These are phyloP conservation scores for Russula compacta DNA, from an alignment of 768 basidiomycete genomes.

Conservation along the genomic window DNA sequence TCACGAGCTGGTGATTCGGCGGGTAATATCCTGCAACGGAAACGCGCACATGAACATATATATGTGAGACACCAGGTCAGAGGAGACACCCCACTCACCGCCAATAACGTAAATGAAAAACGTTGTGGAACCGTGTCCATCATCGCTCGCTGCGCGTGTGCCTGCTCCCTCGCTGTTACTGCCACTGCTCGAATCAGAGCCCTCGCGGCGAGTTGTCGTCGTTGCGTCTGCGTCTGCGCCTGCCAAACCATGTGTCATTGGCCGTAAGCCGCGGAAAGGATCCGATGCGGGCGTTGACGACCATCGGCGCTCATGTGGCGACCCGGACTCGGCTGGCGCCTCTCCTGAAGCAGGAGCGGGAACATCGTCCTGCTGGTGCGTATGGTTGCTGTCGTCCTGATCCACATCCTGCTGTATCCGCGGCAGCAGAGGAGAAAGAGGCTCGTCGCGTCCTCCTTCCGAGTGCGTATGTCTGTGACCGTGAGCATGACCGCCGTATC, in stretches of 20 bases:
- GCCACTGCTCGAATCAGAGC: neutral
- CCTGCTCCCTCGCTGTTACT: neutral
- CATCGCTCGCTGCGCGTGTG: conserved; percentile 7
- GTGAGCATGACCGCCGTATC: conserved; percentile 24
- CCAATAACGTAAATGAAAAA: conserved; percentile 90
- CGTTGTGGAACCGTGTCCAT: conserved; percentile 43
- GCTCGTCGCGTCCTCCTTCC: conserved; percentile 3
- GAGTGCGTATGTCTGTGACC: conserved; percentile 4
- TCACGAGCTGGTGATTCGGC: conserved; percentile 79
- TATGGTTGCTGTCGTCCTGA: neutral
- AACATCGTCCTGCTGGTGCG: neutral
- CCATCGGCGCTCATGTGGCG: conserved; percentile 36
- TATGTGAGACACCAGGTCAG: too few relatives aligned
- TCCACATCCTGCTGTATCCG: neutral
- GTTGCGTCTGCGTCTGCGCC: conserved; percentile 5
- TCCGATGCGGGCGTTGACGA: conserved; percentile 50
- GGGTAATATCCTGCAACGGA: conserved; percentile 71
- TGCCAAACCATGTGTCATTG: conserved; percentile 17
- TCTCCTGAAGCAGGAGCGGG: neutral
- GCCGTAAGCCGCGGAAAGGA: conserved; percentile 47
- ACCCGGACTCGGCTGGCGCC: neutral
- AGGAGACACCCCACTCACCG: too few relatives aligned
- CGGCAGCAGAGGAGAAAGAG: neutral
- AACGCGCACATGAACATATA: too few relatives aligned
- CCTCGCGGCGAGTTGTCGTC: conserved; percentile 13